These are phyloP conservation scores for Gonium pectorale DNA, from an alignment of 139 green algal species.

Conservation along the genomic window DNA sequence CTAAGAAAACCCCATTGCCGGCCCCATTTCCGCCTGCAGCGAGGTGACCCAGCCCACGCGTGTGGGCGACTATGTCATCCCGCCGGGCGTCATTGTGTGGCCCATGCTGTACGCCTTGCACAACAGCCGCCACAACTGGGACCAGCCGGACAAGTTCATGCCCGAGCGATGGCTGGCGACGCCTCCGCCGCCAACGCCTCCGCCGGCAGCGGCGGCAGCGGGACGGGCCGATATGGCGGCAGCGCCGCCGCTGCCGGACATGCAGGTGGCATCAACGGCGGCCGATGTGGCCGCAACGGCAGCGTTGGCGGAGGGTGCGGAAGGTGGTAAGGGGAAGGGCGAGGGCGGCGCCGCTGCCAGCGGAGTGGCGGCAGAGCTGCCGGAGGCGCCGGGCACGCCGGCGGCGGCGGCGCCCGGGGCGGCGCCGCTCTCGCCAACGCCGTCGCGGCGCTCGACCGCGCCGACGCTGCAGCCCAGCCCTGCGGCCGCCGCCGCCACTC, in stretches of 20 bases:
- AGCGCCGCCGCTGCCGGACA: not conserved
- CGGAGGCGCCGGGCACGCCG: not conserved
- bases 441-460: no score
- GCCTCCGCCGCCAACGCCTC: no score
- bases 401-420: not conserved
- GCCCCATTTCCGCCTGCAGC: conserved; percentile 29
- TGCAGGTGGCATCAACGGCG: not conserved
- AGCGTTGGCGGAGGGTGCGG: not conserved
- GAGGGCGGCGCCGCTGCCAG: not conserved
- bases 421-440: no score
- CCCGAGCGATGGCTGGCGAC: conserved; percentile 32
- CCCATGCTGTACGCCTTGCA: conserved; percentile 75
- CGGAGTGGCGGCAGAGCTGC: not conserved
- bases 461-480: no score
- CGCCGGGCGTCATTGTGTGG: conserved; percentile 68
- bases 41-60: conserved; percentile 54
- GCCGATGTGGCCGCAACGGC: not conserved
- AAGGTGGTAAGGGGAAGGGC: not conserved
- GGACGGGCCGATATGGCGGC: not conserved
- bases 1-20: no score
- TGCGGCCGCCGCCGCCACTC: no score
- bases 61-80: conserved; percentile 55
- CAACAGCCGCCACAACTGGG: conserved; percentile 64
- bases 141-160: conserved; percentile 46
- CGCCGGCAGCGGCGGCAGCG: no score